Base-by-base conservation (phyloP, 1,284 basidiomycete species). In the Boletus smithii region DNA sequence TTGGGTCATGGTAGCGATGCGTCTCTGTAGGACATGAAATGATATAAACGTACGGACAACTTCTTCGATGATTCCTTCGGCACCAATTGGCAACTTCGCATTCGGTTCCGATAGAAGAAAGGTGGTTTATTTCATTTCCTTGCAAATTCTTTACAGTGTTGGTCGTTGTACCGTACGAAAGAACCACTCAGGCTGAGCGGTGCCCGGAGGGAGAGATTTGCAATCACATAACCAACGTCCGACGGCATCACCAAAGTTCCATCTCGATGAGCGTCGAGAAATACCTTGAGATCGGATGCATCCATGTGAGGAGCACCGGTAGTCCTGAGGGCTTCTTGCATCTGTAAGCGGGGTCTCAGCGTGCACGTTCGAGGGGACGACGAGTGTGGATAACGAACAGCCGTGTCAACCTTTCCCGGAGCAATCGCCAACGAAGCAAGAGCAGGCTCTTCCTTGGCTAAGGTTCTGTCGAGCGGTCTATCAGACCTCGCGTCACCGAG, bases 371-470 rank as follows among this genome's bases (percentile, higher is more conserved):
- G 38, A 41, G 16, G 43, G 38, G 46, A 27, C 31, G 37, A 37
- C 27, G n/a, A 31, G 43, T 0, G 5, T 38, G 31, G 30, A 43
- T 24, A 26, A 52, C 49, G 50, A 60, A 88, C 88, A 31, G 65
- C 66, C 5, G 88, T 91, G 53, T 92, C 84, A 9, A 95, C 90
- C 64, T 85, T 86, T 16, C 92, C 92, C 0, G 93, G 93, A 1
- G 91, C 79, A 2, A 95, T 57, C 6, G 91, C 85, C 24, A 95
- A 75, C 10, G 79, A 81, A 3, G 80, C 75, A n/a, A 95, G 69
- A 17, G 74, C 69, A 3, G 81, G 77, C 63, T 95, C 91, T 66
- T 95, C 93, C 53, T 80, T 78, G 4, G 85, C 87, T 6, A 95
- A 70, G 0, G 91, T 95, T 55, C 91, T 89, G 47, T 46, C 55